Evolutionary conservation across 1,284 basidiomycete genomes (phyloP).

Genomic region (Apiotrichum mycotoxinovorans): DNA sequence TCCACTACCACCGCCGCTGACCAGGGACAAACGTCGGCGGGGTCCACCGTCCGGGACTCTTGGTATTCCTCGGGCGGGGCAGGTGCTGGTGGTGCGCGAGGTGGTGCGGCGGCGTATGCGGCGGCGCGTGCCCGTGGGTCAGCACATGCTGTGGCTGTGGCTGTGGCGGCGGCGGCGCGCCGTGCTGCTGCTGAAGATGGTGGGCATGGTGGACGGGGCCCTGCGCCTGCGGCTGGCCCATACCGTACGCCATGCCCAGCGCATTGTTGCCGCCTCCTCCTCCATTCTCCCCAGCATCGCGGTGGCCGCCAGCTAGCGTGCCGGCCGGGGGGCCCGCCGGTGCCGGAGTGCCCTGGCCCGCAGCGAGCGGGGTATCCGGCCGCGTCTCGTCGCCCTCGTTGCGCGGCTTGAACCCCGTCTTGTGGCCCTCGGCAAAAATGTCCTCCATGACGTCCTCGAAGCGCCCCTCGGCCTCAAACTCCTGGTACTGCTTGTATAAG

Average conservation of each 20-base stretch:
- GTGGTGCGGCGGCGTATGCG: background rate
- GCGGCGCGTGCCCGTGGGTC: background rate
- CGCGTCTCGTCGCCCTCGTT: conserved; percentile 7
- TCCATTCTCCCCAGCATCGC: background rate
- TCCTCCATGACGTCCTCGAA: conserved; percentile 86
- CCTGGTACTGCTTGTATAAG: conserved; percentile 78
- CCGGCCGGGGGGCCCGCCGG: background rate
- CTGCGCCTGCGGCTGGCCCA: background rate
- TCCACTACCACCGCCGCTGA: conserved; percentile 5
- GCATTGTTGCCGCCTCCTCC: no score
- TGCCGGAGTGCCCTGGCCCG: background rate
- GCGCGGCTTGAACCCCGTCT: conserved; percentile 22
- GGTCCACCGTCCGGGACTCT: background rate
- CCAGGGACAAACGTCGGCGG: conserved; percentile 11
- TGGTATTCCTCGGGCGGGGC: background rate
- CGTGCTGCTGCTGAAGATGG: conserved; percentile 1
- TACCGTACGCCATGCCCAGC: background rate
- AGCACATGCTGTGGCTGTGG: background rate
- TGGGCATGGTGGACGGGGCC: background rate
- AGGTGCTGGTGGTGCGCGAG: background rate
- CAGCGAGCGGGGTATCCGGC: background rate
- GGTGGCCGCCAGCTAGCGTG: background rate
- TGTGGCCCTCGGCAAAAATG: conserved; percentile 56
- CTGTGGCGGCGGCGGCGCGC: background rate
- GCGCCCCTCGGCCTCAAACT: conserved; percentile 68